These are phyloP conservation scores for Lactarius evosmus DNA, from an alignment of 768 basidiomycete genomes.

Conservation along the genomic window DNA sequence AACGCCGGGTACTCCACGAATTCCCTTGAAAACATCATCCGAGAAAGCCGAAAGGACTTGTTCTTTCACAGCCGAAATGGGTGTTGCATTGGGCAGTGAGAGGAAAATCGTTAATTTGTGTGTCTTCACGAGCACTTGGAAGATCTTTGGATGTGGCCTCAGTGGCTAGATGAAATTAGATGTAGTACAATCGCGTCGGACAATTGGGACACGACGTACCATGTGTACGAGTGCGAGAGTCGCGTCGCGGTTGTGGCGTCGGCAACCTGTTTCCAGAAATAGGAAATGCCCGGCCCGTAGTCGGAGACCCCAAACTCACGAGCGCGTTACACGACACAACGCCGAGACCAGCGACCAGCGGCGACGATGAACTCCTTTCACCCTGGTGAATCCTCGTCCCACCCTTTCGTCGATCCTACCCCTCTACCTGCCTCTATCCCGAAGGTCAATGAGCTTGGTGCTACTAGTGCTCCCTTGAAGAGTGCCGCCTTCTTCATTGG, in stretches of 20 bases:
- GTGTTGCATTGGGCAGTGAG: conserved; percentile 51
- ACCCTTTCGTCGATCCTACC: conserved; percentile 60
- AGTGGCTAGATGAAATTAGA: conserved; percentile 42
- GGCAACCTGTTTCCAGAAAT: background rate
- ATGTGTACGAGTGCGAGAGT: conserved; percentile 7
- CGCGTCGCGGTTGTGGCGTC: conserved; percentile 20
- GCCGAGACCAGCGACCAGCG: conserved; percentile 10
- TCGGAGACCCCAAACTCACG: background rate
- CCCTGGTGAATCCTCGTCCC: conserved; percentile 45
- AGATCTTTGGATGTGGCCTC: conserved; percentile 55
- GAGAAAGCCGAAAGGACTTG: conserved; percentile 61
- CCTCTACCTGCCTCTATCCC: conserved; percentile 66
- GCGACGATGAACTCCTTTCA: conserved; percentile 52
- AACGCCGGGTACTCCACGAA: conserved; percentile 38
- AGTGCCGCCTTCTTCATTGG: conserved; percentile 97
- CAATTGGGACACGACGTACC: conserved; percentile 10
- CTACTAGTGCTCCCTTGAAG: conserved; percentile 90
- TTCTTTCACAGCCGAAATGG: conserved; percentile 56
- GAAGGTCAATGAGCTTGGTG: conserved; percentile 83
- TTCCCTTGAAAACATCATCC: conserved; percentile 42
- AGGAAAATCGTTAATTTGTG: conserved; percentile 67
- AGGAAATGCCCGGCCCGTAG: conserved; percentile 2
- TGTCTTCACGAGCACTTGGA: conserved; percentile 68
- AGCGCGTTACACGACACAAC: conserved; percentile 12
- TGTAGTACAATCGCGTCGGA: background rate